Base-by-base conservation (phyloP, 805 yeast species). In the Ogataea trehaloabstinens region DNA sequence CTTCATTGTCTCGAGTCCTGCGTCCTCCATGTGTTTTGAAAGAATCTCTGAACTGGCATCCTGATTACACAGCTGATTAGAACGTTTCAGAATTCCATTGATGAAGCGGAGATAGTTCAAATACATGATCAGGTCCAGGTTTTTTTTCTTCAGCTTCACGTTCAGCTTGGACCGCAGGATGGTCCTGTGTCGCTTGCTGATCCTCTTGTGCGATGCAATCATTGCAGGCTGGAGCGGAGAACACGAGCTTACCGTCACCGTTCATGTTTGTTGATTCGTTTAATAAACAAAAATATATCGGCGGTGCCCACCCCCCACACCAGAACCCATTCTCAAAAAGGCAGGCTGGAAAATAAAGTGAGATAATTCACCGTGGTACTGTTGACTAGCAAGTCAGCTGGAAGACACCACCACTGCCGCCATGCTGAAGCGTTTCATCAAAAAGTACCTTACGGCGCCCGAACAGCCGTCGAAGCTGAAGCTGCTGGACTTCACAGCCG, bases 401-500 rank as follows among this genome's bases (percentile, higher is more conserved):
- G n/a, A n/a, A n/a, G n/a, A n/a, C n/a, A n/a, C n/a, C n/a, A n/a
- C n/a, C n/a, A n/a, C n/a, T n/a, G n/a, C n/a, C n/a, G n/a, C n/a
- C 10, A 37, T 20, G 40, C 37, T 48, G 35, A 34, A 34, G 28
- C 38, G 40, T 19, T 22, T 37, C 13, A 11, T 38, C 11, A 48
- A 48, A 32, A 43, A 41, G 32, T 44, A 40, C 29, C 38, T 45
- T n/a, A 35, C 39, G 35, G 31, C 42, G 10, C 54, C 53, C 5
- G 37, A 30, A 7, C 42, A 38, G 32, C 53, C 59, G 17, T 42
- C 58, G 0, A 50, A 47, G 34, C 40, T 62, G 36, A 68, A 78
- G 2, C 58, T 86, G 11, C 63, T 86, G 35, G 77, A 82, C 45
- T 85, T 86, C 63, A 68, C 66, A 38, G 57, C 67, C n/a, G 67